Evolutionary conservation across 2,329 filamentous ascomycete species (phyloP).

Genomic region (Exutisphaerella laricina): DNA sequence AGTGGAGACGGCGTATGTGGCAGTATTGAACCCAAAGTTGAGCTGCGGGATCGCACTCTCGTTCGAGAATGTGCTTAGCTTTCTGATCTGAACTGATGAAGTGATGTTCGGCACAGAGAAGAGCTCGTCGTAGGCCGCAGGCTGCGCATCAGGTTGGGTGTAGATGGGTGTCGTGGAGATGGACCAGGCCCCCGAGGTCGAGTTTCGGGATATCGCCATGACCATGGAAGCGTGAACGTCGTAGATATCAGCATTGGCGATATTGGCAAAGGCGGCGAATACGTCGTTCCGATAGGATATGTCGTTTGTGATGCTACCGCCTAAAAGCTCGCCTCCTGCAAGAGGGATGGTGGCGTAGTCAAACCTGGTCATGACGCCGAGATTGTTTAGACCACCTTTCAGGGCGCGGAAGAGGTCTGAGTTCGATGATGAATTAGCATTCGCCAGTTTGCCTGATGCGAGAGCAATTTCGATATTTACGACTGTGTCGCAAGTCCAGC

Average conservation of each 20-base stretch:
- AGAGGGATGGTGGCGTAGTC: constrained; percentile 21
- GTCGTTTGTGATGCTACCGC: constrained; percentile 1
- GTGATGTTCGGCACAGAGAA: constrained; percentile 4
- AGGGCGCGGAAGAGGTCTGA: constrained; percentile 45
- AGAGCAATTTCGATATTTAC: constrained; percentile 28
- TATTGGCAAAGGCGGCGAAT: constrained; percentile 1
- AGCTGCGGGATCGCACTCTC: constrained; percentile 6
- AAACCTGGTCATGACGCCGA: constrained; percentile 45
- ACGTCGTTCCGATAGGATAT: background rate
- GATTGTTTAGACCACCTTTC: constrained; percentile 41
- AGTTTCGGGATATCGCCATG: background rate
- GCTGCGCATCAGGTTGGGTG: constrained; percentile 1
- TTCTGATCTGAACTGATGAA: background rate
- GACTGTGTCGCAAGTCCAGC: constrained; percentile 42
- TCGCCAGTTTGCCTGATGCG: constrained; percentile 36
- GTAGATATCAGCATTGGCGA: constrained; percentile 5
- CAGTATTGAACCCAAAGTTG: constrained; percentile 3
- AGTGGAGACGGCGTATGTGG: constrained; percentile 7
- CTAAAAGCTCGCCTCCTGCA: constrained; percentile 1
- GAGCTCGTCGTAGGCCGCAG: constrained; percentile 6
- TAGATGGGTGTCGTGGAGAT: constrained; percentile 8
- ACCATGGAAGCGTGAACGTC: constrained; percentile 7
- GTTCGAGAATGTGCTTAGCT: constrained; percentile 5
- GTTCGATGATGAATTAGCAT: constrained; percentile 40
- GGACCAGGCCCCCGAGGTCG: constrained; percentile 3